Evolutionary conservation across 306 rosid genomes (phyloP).

Genomic region (Cucurbita pepo): DNA sequence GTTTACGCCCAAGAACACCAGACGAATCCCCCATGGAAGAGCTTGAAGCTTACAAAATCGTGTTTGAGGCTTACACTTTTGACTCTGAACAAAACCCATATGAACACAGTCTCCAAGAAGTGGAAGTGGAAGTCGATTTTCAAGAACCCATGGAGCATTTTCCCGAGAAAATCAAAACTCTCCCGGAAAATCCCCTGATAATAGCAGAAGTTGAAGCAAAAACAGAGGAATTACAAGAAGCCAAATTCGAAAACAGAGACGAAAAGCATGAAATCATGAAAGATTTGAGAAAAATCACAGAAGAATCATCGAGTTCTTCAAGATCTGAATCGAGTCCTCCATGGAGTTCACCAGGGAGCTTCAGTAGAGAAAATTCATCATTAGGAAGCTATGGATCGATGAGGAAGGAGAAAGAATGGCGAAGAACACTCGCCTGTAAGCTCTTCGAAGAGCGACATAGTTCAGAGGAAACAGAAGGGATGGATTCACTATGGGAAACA

Average conservation of each 20-base stretch:
- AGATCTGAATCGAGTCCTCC: not conserved
- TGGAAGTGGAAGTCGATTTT: constrained; percentile 12
- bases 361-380: not conserved
- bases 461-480: constrained; percentile 45
- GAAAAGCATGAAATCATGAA: not conserved
- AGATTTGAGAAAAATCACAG: not conserved
- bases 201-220: not conserved
- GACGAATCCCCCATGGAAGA: constrained; percentile 30
- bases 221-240: not conserved
- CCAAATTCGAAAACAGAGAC: not conserved
- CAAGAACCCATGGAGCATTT: not conserved
- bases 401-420: constrained; percentile 92
- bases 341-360: constrained; percentile 3
- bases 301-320: not conserved
- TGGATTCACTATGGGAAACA: constrained; percentile 96
- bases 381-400: constrained; percentile 36
- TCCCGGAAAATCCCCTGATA: not conserved
- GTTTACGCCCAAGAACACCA: not conserved
- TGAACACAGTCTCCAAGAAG: constrained; percentile 24
- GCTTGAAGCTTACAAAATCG: constrained; percentile 62
- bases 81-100: constrained; percentile 6
- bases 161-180: not conserved
- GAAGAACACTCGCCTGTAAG: constrained; percentile 86
- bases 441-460: constrained; percentile 80
- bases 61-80: constrained; percentile 58